Conservation (phyloP, 805 yeast species). For the Danielia reshetovae region DNA sequence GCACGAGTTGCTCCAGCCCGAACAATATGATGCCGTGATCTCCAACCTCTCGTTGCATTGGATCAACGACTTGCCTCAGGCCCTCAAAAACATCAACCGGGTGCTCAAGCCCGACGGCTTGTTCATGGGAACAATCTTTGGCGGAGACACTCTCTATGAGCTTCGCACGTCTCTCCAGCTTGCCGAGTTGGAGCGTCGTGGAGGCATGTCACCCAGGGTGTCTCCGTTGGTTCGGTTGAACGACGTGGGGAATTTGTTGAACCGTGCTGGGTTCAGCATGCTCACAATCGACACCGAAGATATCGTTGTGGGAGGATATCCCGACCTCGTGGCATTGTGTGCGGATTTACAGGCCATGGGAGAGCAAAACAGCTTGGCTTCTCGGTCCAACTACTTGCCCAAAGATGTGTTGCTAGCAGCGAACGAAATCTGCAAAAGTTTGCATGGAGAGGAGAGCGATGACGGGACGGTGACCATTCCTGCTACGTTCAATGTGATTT, state of each 20-base stretch:
- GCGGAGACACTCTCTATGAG: conserved; percentile 84
- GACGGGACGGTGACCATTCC: conserved; percentile 52
- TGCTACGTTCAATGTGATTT: conserved; percentile 72
- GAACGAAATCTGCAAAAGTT: conserved; percentile 63
- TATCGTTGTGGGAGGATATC: conserved; percentile 69
- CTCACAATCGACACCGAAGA: conserved; percentile 84
- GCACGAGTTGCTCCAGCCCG: conserved; percentile 35
- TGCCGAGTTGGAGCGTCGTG: conserved; percentile 75
- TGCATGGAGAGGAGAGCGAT: conserved; percentile 64
- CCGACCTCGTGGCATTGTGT: conserved; percentile 62
- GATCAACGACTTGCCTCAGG: conserved; percentile 79
- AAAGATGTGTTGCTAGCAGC: conserved; percentile 71
- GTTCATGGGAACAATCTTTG: conserved; percentile 75
- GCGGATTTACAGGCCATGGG: conserved; percentile 80
- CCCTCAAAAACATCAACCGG: conserved; percentile 50
- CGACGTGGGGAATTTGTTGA: conserved; percentile 71
- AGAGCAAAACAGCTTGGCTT: conserved; percentile 69
- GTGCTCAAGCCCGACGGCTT: conserved; percentile 76
- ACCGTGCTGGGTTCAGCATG: conserved; percentile 73
- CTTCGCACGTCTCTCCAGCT: conserved; percentile 74
- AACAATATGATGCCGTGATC: conserved; percentile 63
- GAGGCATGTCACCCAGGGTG: conserved; percentile 77
- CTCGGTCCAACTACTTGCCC: conserved; percentile 36
- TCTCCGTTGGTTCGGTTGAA: conserved; percentile 77
- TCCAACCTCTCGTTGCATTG: conserved; percentile 76